These are phyloP conservation scores for Fusarium tricinctum DNA, from an alignment of 2,329 filamentous ascomycete genomes.

Conservation along the genomic window DNA sequence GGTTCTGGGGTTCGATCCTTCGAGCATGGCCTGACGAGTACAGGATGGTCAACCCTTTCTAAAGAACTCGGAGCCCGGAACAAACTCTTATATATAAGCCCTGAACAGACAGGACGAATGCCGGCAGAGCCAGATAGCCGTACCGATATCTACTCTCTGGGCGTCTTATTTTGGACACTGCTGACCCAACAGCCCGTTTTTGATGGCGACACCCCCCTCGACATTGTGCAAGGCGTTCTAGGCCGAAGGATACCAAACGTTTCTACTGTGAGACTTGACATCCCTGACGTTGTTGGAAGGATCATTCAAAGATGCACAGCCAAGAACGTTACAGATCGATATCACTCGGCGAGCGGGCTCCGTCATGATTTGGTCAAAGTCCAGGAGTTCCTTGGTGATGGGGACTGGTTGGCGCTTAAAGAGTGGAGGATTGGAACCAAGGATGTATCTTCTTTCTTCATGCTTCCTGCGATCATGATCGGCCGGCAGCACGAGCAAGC, in stretches of 20 bases:
- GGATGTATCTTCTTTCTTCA: constrained; percentile 93
- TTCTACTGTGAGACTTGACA: constrained; percentile 81
- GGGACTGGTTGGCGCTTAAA: constrained; percentile 77
- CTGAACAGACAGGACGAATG: constrained; percentile 94
- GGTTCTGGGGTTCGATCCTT: constrained; percentile 90
- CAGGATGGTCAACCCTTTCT: constrained; percentile 87
- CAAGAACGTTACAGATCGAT: constrained; percentile 88
- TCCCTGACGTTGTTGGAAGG: constrained; percentile 84
- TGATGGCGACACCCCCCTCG: constrained; percentile 82
- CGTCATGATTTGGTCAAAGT: constrained; percentile 84
- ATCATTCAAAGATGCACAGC: constrained; percentile 94
- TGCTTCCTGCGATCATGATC: constrained; percentile 84
- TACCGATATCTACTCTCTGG: constrained; percentile 94
- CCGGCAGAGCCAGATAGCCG: constrained; percentile 91
- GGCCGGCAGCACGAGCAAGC: constrained; percentile 81
- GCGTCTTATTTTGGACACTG: constrained; percentile 89
- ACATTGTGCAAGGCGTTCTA: constrained; percentile 92
- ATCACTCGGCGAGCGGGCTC: constrained; percentile 89
- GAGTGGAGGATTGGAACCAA: constrained; percentile 83
- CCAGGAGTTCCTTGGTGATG: constrained; percentile 79
- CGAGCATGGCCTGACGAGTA: constrained; percentile 87
- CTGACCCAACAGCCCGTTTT: constrained; percentile 85
- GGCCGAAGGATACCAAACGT: constrained; percentile 82
- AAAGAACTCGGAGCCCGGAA: constrained; percentile 88
- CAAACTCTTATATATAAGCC: constrained; percentile 92